Percentiles rank a stretch among this genome's conserved stretches.
These are phyloP conservation scores for Microsporum audouinii DNA, from an alignment of 2,329 filamentous ascomycete genomes.

Conservation along the genomic window DNA sequence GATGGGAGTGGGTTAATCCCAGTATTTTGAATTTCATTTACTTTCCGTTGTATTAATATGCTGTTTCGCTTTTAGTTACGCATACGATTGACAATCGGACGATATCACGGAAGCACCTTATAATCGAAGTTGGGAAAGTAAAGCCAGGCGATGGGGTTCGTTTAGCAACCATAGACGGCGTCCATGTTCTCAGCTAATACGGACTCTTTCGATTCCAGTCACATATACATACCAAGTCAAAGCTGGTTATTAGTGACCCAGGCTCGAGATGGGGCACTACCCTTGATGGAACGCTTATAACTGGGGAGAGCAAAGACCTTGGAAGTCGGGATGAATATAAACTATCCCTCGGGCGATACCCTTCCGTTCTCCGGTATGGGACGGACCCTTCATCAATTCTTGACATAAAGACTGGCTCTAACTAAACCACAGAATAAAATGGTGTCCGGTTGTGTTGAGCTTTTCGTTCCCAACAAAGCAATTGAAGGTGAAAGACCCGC, in stretches of 20 bases:
- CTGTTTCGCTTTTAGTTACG: slow-evolving; percentile 39
- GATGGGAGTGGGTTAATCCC: slow-evolving; percentile 25
- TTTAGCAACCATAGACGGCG: slow-evolving; percentile 6
- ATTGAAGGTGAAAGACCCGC: slow-evolving; percentile 51
- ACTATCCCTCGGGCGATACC: slow-evolving; percentile 61
- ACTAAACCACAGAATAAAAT: slow-evolving; percentile 50
- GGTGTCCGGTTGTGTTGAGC: slow-evolving; percentile 69
- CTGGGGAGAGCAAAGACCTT: slow-evolving; percentile 40
- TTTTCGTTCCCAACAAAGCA: slow-evolving; percentile 67
- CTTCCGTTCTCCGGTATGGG: slow-evolving; percentile 39
- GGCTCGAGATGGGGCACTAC: slow-evolving; percentile 75
- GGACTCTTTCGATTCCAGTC: slow-evolving; percentile 34
- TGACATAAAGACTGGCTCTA: background rate
- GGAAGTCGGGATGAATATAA: slow-evolving; percentile 42
- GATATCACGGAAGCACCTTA: slow-evolving; percentile 80
- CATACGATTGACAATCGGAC: slow-evolving; percentile 66
- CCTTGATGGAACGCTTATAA: slow-evolving; percentile 61
- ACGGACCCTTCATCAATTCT: background rate
- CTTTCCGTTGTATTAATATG: background rate
- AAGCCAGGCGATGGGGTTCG: slow-evolving; percentile 55
- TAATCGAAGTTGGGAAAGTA: slow-evolving; percentile 59
- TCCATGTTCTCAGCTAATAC: slow-evolving; percentile 10
- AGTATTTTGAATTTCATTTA: background rate
- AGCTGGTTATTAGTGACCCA: slow-evolving; percentile 63
- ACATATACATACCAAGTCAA: slow-evolving; percentile 53